A percentile compares a stretch with the other conserved stretches of the same genome.
Evolutionary conservation across 768 basidiomycete genomes (phyloP).

Genomic region (Multifurca ochricompacta): DNA sequence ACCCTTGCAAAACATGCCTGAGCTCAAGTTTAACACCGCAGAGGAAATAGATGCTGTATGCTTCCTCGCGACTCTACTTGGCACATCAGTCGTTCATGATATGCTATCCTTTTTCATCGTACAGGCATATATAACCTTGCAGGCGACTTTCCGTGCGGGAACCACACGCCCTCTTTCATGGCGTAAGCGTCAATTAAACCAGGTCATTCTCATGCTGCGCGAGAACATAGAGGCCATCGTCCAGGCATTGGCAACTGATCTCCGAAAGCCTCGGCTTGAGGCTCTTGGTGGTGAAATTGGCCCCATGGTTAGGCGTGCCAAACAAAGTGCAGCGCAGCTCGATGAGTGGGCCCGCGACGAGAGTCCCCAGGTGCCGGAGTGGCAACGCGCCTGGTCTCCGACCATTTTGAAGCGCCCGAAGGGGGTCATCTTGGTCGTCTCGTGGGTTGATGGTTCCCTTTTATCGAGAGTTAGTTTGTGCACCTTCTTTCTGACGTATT

Average conservation of each 20-base stretch:
- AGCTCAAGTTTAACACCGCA: constrained; percentile 3
- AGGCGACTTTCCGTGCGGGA: constrained; percentile 50
- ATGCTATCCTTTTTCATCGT: background rate
- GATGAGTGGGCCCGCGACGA: constrained; percentile 51
- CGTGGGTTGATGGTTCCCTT: constrained; percentile 34
- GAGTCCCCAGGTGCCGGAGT: constrained; percentile 31
- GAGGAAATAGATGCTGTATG: constrained; percentile 8
- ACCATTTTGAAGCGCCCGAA: constrained; percentile 49
- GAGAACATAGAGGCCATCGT: constrained; percentile 51
- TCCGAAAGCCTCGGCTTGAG: constrained; percentile 25
- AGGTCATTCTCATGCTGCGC: constrained; percentile 52
- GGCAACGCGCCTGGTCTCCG: constrained; percentile 46
- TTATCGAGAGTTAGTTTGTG: background rate
- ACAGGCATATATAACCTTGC: constrained; percentile 11
- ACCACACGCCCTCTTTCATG: constrained; percentile 53
- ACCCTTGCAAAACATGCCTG: background rate
- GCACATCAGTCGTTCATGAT: background rate
- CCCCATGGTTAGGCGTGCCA: constrained; percentile 27
- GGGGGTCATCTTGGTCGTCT: constrained; percentile 53
- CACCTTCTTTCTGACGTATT: background rate
- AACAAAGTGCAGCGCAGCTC: constrained; percentile 34
- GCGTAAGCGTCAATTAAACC: constrained; percentile 57
- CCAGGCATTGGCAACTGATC: constrained; percentile 33
- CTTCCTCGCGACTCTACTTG: background rate
- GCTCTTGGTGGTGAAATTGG: constrained; percentile 35